These are phyloP conservation scores for Aspergillus bertholletiae DNA, from an alignment of 495 filamentous ascomycete species.

Conservation along the genomic window DNA sequence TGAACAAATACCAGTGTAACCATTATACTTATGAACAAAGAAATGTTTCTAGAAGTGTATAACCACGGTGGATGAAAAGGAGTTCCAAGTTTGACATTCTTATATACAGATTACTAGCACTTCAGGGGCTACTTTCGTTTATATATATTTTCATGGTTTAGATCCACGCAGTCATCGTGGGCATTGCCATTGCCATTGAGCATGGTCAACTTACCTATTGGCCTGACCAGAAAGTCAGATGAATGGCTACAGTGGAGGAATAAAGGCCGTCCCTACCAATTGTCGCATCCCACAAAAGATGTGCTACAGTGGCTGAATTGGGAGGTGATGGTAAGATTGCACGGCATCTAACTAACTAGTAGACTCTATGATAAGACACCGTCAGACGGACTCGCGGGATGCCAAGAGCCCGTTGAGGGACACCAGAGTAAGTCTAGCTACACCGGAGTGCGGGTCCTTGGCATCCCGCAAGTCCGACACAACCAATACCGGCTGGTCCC, in stretches of 20 bases:
- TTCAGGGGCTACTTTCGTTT: background rate
- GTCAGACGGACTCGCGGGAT: background rate
- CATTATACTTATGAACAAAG: background rate
- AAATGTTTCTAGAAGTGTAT: background rate
- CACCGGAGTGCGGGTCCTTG: background rate
- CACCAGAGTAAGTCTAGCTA: no score
- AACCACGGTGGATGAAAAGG: background rate
- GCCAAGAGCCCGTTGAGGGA: background rate
- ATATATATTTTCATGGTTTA: background rate
- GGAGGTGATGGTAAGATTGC: no score
- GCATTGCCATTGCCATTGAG: background rate
- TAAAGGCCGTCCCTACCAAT: no score
- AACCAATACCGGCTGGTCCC: background rate
- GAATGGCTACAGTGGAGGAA: no score
- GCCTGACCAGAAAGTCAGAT: no score
- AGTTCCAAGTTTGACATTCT: background rate
- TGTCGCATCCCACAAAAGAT: no score
- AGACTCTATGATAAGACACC: no score
- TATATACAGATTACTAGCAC: no score
- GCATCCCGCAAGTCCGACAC: background rate
- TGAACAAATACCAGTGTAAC: background rate
- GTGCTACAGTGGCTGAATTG: no score
- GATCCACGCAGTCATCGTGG: background rate
- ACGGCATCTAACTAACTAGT: no score
- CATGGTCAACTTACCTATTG: no score